Conservation (phyloP, 2,329 filamentous ascomycete species). For the Epichloe typhina region DNA sequence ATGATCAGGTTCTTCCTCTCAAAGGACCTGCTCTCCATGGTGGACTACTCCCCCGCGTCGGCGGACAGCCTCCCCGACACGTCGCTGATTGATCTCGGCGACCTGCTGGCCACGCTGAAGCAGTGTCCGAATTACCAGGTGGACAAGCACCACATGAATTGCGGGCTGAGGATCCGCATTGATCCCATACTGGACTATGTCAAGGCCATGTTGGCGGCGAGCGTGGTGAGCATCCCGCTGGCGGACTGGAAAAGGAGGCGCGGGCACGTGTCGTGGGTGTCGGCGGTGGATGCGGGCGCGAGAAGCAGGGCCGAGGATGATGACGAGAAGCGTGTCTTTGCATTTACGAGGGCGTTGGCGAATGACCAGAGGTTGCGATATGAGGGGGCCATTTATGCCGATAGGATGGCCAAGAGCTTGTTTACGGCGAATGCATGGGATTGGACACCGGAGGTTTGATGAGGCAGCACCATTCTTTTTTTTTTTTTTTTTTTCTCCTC, state of each 20-base stretch:
- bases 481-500: no score
- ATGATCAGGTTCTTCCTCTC: slow-evolving; percentile 58
- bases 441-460: slow-evolving; percentile 39
- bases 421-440: slow-evolving; percentile 47
- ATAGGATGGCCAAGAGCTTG: slow-evolving; percentile 36
- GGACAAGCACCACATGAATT: slow-evolving; percentile 60
- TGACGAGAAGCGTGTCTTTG: slow-evolving; percentile 21
- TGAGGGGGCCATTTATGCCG: slow-evolving; percentile 34
- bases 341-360: slow-evolving; percentile 37
- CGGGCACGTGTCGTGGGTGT: slow-evolving; percentile 27
- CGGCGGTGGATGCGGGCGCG: slow-evolving; percentile 7
- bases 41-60: slow-evolving; percentile 40
- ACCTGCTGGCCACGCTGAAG: slow-evolving; percentile 45
- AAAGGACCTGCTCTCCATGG: slow-evolving; percentile 46
- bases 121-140: slow-evolving; percentile 63
- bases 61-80: slow-evolving; percentile 31
- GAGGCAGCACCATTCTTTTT: background rate
- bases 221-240: slow-evolving; percentile 29
- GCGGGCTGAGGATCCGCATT: slow-evolving; percentile 52
- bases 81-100: slow-evolving; percentile 47
- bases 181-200: slow-evolving; percentile 54
- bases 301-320: slow-evolving; percentile 10
- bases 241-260: slow-evolving; percentile 32
- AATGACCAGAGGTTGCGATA: slow-evolving; percentile 36
- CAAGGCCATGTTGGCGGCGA: slow-evolving; percentile 39